These are phyloP conservation scores for Fusarium proliferatum DNA, from an alignment of 2,329 filamentous ascomycete genomes.

Conservation along the genomic window DNA sequence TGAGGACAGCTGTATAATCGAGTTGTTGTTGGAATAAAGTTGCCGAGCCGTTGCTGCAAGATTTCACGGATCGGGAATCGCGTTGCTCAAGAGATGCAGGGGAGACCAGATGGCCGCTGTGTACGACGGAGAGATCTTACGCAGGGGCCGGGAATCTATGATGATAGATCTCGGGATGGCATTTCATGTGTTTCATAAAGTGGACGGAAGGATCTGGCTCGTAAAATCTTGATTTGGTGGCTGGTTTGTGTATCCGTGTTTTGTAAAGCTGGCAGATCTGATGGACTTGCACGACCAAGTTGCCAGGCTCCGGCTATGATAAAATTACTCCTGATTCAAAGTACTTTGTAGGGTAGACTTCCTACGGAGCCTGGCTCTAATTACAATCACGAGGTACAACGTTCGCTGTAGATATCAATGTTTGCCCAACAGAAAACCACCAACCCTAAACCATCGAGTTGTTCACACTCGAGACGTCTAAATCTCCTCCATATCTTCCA, in stretches of 20 bases:
- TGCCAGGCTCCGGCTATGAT: neutral
- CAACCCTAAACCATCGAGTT: neutral
- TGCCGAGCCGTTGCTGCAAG: constrained; percentile 33
- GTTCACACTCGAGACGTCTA: constrained; percentile 46
- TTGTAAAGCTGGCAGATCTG: neutral
- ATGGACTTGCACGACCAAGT: neutral
- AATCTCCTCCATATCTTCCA: constrained; percentile 83
- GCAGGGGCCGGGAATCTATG: constrained; percentile 1
- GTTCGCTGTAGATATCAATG: neutral
- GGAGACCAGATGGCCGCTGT: neutral
- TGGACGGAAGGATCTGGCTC: neutral
- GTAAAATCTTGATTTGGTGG: neutral
- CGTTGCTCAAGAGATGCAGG: constrained; percentile 15
- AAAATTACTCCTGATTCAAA: neutral
- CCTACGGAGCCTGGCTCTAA: neutral
- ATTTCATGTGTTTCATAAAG: constrained; percentile 7
- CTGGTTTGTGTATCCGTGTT: neutral
- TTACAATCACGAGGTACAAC: neutral
- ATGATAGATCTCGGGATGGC: neutral
- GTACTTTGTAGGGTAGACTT: neutral
- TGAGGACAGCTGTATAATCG: neutral
- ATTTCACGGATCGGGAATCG: constrained; percentile 37
- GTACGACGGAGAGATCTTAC: constrained; percentile 24
- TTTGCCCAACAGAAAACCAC: neutral
- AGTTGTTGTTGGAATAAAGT: constrained; percentile 35